phyloP scores from a whole-genome alignment of 495 filamentous ascomycete genomes.

The Hypoxylon crocopeplum region DNA sequence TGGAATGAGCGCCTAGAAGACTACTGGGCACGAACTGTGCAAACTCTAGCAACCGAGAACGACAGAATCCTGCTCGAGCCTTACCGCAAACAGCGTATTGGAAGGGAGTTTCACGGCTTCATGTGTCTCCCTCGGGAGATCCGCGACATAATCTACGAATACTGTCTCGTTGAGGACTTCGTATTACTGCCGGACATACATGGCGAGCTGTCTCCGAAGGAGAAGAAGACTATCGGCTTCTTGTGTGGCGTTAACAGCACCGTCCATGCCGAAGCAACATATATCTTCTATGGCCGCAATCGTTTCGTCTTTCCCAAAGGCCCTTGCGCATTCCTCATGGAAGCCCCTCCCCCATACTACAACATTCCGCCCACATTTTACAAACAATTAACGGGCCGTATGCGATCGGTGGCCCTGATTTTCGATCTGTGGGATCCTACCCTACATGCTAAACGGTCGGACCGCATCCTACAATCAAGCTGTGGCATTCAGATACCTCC shows the following conservation, averaged over 20 bases:
- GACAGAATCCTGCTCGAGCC: background rate
- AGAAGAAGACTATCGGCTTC: background rate
- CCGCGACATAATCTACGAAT: constrained; percentile 7
- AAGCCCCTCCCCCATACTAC: too few relatives aligned
- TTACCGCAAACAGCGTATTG: background rate
- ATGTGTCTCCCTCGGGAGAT: background rate
- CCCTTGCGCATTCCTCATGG: background rate
- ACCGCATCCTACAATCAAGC: too few relatives aligned
- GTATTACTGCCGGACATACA: too few relatives aligned
- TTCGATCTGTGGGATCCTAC: too few relatives aligned
- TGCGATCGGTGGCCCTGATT: too few relatives aligned
- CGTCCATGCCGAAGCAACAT: background rate
- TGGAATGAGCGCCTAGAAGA: background rate
- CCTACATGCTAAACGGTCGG: too few relatives aligned
- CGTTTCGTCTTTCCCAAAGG: constrained; percentile 10
- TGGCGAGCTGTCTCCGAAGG: too few relatives aligned
- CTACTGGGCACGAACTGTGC: background rate
- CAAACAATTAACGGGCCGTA: too few relatives aligned
- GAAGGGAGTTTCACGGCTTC: constrained; percentile 6
- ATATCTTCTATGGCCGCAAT: constrained; percentile 1
- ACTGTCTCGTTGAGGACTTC: background rate
- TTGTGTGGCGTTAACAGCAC: background rate
- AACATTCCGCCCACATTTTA: too few relatives aligned
- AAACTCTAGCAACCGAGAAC: background rate
- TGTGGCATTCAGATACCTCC: too few relatives aligned